A percentile compares a stretch with the other conserved stretches of the same genome.
These are phyloP conservation scores for Phialophora tarda DNA, from an alignment of 2,329 filamentous ascomycete species.

Conservation along the genomic window DNA sequence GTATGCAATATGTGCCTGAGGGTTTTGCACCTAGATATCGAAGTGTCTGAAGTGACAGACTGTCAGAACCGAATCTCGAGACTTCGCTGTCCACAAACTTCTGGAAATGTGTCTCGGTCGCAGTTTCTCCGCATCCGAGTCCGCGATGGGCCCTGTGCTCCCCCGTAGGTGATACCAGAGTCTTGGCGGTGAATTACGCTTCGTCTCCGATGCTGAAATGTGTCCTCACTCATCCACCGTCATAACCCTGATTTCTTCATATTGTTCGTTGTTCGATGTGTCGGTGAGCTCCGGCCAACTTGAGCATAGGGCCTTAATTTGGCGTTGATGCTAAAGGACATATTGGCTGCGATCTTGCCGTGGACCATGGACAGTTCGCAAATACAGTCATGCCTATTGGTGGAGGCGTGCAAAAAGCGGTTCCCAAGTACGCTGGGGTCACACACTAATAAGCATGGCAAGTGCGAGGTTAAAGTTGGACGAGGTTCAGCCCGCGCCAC, in stretches of 20 bases:
- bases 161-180: background rate
- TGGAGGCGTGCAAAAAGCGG: background rate
- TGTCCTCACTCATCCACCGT: background rate
- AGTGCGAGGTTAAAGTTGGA: background rate
- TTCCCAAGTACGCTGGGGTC: background rate
- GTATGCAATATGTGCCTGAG: background rate
- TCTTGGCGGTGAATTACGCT: background rate
- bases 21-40: background rate
- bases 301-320: background rate
- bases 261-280: background rate
- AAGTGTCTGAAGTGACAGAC: constrained; percentile 10
- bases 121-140: constrained; percentile 10
- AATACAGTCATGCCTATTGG: background rate
- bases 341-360: background rate
- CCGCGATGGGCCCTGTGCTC: background rate
- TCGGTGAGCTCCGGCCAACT: background rate
- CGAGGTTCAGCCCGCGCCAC: background rate
- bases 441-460: background rate
- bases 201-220: background rate
- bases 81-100: constrained; percentile 1
- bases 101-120: constrained; percentile 17
- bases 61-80: constrained; percentile 2
- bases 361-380: background rate
- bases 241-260: background rate
- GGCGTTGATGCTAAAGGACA: background rate